A percentile compares a stretch with the other conserved stretches of the same genome.
These are phyloP conservation scores for Torulaspora indica DNA, from an alignment of 805 yeast species.

Conservation along the genomic window DNA sequence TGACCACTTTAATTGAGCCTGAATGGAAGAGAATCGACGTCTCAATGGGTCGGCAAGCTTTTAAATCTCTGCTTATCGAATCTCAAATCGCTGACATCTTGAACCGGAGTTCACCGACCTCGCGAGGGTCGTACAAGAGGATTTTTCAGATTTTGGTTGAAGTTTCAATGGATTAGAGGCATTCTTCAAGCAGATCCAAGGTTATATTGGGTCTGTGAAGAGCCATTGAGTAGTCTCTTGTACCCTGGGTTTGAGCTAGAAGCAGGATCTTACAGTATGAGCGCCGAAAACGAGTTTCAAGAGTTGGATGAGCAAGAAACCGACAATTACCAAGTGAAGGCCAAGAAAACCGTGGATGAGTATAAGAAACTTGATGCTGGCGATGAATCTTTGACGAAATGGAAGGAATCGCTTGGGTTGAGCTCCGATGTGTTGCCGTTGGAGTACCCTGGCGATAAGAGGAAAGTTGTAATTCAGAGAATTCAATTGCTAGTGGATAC, in stretches of 20 bases:
- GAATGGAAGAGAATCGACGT: neutral
- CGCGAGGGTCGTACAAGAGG: neutral
- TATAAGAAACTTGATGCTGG: constrained; percentile 80
- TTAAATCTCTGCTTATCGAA: neutral
- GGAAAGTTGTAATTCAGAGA: constrained; percentile 75
- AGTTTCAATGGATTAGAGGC: neutral
- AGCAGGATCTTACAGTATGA: constrained; percentile 8
- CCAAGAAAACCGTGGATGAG: constrained; percentile 75
- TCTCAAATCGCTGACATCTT: neutral
- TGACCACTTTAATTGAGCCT: no score
- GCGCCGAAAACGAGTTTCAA: constrained; percentile 37
- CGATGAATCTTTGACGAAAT: constrained; percentile 82
- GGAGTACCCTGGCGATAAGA: constrained; percentile 57
- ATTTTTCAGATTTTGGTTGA: neutral
- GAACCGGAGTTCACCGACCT: neutral
- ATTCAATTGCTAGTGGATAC: constrained; percentile 69
- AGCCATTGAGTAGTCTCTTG: neutral
- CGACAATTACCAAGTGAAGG: constrained; percentile 37
- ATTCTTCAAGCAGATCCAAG: neutral
- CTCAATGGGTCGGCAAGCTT: neutral
- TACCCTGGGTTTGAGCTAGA: neutral
- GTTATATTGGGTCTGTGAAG: neutral
- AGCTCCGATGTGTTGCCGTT: constrained; percentile 59
- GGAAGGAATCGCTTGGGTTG: constrained; percentile 87
- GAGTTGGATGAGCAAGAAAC: constrained; percentile 27